Base-by-base conservation (phyloP, 495 filamentous ascomycete species). In the Xylaria bambusicola region DNA sequence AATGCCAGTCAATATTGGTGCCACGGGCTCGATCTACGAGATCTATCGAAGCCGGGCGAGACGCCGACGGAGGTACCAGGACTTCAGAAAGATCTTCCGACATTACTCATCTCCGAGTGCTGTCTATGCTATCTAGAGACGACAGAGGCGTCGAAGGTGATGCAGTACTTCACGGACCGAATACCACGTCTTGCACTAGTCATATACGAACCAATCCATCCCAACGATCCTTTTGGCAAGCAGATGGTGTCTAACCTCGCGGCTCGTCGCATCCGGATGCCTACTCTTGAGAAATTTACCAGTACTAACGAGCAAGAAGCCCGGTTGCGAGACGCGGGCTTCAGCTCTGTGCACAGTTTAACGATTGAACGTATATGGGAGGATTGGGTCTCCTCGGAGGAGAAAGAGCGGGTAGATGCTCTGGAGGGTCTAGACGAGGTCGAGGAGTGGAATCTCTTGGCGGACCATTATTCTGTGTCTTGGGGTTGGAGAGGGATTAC, bases 341-440 rank as follows among this genome's bases (percentile, higher is more conserved):
- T 96, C 66, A 79, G 80, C 42, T 71, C 78, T 20, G 92, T 81
- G 1, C 48, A 62, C 44, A 60, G 57, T 27, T 78, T 82, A 52
- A 90, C 89, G 62, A 83, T 97, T 42, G 82, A 88, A 56, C 80
- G 80, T 17, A 80, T 97, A 40, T 96, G 90, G 86, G 80, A 87
- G 45, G 68, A 76, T 12, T 97, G 92, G 89, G 78, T 96, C 3
- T 58, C 41, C 0, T 75, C 80, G 8, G 74, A 71, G n/a, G 94
- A 98, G 75, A 93, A 89, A 68, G 88, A 88, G 64, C 77, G 94
- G 61, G 85, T 98, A 3, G 85, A 88, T 47, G 67, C 73, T 23
- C 71, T 97, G 53, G 94, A 98, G 73, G 89, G 93, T 78, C 68
- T 98, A 62, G 94, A 98, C 78, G 94, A 98, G 74, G 83, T 96